Evolutionary conservation across 805 yeast species (phyloP), one percentile per base, ranked within the genome.

Genomic region (Naumovozyma dairenensis): DNA sequence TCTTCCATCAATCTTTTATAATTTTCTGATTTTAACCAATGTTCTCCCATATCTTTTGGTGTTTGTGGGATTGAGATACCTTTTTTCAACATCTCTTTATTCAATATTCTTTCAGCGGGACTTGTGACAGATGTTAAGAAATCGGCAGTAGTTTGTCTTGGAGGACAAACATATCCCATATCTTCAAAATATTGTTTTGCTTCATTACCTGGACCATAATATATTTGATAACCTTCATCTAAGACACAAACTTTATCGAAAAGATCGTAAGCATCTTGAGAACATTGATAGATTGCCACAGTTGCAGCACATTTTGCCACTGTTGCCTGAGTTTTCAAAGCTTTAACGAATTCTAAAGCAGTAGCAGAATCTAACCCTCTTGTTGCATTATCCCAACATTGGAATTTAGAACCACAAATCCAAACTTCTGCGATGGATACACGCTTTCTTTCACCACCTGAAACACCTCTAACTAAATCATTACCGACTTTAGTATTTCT

Each of bases 401-500:
- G 77, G 32, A 79, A 63, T 31, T 71, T 62, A 20, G 84, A 79
- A 19, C 77, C 73, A 32, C 77, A 66, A 30, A 80, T 69, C 29
- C 79, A 61, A 1, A 81, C 81, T 59, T 82, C 94, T 8, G 86
- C 84, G 47, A 82, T 76, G 8, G 89, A 78, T 3, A 82, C 89
- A 63, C 93, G 72, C 59, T 81, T 80, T 44, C 93, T 65, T 60
- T 82, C 92, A 66, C 93, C 92, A 49, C 93, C 89, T 33, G 89
- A 77, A 26, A 79, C 82, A 62, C 85, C 82, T 53, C 83, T 68
- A 20, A 78, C 67, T 26, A 67, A 62, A 40, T 74, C 80, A 48
- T 67, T 67, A 39, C 81, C 81, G 22, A 74, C 80, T 42, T 69
- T 70, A 13, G 80, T 73, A 51, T 71, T 60, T 39, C 64, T 63